Percentiles rank a stretch among this genome's conserved stretches.
phyloP scores from a whole-genome alignment of 768 basidiomycete species.

The Suillus spraguei region DNA sequence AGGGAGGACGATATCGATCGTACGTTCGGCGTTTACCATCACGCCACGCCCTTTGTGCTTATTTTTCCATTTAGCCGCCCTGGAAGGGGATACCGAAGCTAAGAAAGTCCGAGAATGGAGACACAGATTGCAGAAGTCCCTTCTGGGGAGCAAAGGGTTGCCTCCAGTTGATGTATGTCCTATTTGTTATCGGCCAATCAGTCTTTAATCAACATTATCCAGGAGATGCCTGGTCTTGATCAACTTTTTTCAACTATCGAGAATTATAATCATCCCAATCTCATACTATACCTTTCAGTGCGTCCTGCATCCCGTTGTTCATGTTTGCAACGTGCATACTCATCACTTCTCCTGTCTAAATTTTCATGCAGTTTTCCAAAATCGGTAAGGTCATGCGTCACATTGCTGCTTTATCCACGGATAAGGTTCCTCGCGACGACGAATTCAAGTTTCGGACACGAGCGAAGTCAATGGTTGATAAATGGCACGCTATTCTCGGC shows the following conservation, averaged over 20 bases:
- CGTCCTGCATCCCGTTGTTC: conserved; percentile 25
- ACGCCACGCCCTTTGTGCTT: conserved; percentile 8
- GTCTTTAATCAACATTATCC: conserved; percentile 14
- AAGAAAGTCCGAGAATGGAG: conserved; percentile 87
- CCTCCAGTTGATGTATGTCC: conserved; percentile 66
- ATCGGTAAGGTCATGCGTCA: conserved; percentile 65
- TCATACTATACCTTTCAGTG: conserved; percentile 69
- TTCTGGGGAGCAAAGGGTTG: conserved; percentile 64
- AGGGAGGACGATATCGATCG: conserved; percentile 67
- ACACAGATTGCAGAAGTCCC: conserved; percentile 87
- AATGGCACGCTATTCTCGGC: conserved; percentile 44
- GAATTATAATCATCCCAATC: conserved; percentile 70
- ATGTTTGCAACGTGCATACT: conserved; percentile 14
- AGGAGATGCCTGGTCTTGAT: conserved; percentile 82
- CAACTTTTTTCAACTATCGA: conserved; percentile 77
- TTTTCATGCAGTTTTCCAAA: conserved; percentile 42
- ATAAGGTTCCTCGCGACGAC: conserved; percentile 51
- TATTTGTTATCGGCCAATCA: conserved; percentile 10
- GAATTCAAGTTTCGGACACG: conserved; percentile 56
- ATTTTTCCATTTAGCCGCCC: conserved; percentile 35
- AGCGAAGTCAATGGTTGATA: conserved; percentile 48
- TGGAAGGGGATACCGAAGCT: conserved; percentile 62
- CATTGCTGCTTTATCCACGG: conserved; percentile 46
- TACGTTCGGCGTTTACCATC: conserved; percentile 32
- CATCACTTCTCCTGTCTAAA: conserved; percentile 11